Evolutionary conservation across 2,329 filamentous ascomycete species (phyloP).

Genomic region (Purpureocillium lavendulum): DNA sequence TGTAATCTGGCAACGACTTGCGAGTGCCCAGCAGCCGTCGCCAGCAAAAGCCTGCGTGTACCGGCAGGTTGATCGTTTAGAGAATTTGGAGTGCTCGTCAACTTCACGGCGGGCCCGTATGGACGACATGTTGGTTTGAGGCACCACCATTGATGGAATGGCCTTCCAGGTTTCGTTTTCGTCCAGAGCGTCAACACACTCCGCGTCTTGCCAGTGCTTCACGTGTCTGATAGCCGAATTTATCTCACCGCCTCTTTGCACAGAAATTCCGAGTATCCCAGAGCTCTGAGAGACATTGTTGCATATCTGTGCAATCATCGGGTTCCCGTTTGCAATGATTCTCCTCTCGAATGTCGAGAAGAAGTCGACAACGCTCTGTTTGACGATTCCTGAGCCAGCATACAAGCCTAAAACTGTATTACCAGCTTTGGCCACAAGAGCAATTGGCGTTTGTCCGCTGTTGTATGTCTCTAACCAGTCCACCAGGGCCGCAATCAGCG

Average conservation of each 20-base stretch:
- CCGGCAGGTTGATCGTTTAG: not conserved
- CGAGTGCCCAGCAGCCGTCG: constrained; percentile 25
- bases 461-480: too few species aligned
- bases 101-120: too few species aligned
- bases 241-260: not conserved
- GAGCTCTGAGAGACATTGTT: not conserved
- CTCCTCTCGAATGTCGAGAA: too few species aligned
- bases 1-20: constrained; percentile 25
- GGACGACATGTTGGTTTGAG: too few species aligned
- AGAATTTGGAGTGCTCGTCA: not conserved
- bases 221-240: not conserved
- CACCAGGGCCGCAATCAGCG: too few species aligned
- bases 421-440: too few species aligned
- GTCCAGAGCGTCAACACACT: not conserved
- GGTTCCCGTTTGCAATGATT: too few species aligned
- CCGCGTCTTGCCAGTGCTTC: not conserved
- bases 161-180: not conserved
- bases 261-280: not conserved
- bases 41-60: constrained; percentile 7
- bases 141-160: not conserved
- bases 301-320: not conserved
- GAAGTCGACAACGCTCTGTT: too few species aligned
- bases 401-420: too few species aligned
- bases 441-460: too few species aligned
- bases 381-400: too few species aligned